Conservation (phyloP, 116 monocot species). For the Iris pallida region DNA sequence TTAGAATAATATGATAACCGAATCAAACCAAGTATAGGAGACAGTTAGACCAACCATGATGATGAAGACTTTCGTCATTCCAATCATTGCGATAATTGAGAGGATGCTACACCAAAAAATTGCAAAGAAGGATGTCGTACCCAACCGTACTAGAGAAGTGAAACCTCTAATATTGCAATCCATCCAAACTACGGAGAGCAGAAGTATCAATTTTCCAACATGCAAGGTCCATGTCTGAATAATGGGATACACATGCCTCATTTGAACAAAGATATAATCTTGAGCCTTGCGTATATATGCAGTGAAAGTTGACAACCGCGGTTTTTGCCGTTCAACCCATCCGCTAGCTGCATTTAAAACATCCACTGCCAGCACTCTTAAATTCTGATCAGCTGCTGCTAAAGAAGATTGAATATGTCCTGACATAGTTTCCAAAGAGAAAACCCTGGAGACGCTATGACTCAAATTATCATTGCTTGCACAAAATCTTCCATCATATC, state of each 20-base stretch:
- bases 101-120: constrained; percentile 74
- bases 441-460: not conserved
- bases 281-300: constrained; percentile 17
- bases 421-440: constrained; percentile 19
- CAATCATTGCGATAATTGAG: constrained; percentile 70
- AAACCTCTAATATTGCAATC: constrained; percentile 75
- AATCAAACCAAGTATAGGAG: not conserved
- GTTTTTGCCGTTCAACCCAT: constrained; percentile 59
- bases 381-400: constrained; percentile 19
- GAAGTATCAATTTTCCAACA: constrained; percentile 47
- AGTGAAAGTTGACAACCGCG: constrained; percentile 28
- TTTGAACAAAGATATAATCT: constrained; percentile 29
- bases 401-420: constrained; percentile 6
- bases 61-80: constrained; percentile 61
- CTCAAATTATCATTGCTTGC: constrained; percentile 7
- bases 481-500: constrained; percentile 2
- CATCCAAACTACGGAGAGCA: constrained; percentile 66
- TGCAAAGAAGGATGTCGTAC: constrained; percentile 72
- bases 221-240: constrained; percentile 44
- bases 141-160: constrained; percentile 68
- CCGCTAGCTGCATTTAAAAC: constrained; percentile 34
- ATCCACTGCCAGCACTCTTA: constrained; percentile 29
- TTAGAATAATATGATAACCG: not conserved
- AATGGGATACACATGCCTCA: constrained; percentile 48
- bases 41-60: constrained; percentile 44